phyloP scores from a whole-genome alignment of 192 early-diverging fungal species.

The Backusella liffmaniae region DNA sequence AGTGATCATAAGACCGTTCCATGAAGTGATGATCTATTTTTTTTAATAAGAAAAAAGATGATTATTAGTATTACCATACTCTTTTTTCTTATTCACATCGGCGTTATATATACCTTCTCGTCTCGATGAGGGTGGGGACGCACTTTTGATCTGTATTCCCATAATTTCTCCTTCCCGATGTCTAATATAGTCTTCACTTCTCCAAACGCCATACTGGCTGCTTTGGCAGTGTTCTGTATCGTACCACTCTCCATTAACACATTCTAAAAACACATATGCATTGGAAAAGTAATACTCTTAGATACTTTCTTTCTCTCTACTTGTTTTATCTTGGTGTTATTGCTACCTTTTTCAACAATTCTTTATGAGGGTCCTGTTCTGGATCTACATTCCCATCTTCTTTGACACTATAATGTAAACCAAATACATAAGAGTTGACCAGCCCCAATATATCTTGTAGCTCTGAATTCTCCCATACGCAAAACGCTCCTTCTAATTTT shows the following conservation, averaged over 20 bases:
- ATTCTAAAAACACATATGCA: slow-evolving; percentile 39
- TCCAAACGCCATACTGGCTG: not conserved
- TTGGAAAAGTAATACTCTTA: not conserved
- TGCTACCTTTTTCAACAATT: slow-evolving; percentile 52
- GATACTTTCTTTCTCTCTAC: not conserved
- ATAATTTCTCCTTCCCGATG: slow-evolving; percentile 37
- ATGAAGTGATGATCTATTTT: slow-evolving; percentile 48
- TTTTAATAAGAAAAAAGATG: not conserved
- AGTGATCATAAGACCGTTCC: slow-evolving; percentile 67
- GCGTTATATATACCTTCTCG: slow-evolving; percentile 47
- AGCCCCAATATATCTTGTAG: slow-evolving; percentile 38
- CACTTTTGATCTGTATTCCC: slow-evolving; percentile 35
- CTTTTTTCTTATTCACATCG: not conserved
- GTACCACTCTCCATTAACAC: slow-evolving; percentile 48
- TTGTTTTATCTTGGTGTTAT: not conserved
- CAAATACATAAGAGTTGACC: slow-evolving; percentile 41
- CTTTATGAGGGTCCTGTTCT: slow-evolving; percentile 55
- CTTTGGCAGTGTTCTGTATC: slow-evolving; percentile 38
- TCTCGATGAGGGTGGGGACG: slow-evolving; percentile 58
- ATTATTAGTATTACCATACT: not conserved
- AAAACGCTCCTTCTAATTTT: slow-evolving; percentile 66
- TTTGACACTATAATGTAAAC: slow-evolving; percentile 47
- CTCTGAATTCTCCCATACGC: slow-evolving; percentile 57
- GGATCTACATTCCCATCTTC: slow-evolving; percentile 55
- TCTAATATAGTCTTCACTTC: slow-evolving; percentile 8